Percentiles rank a stretch among this genome's conserved stretches.
Conservation (phyloP, 139 green algal species). For the Haematococcus lacustris region DNA sequence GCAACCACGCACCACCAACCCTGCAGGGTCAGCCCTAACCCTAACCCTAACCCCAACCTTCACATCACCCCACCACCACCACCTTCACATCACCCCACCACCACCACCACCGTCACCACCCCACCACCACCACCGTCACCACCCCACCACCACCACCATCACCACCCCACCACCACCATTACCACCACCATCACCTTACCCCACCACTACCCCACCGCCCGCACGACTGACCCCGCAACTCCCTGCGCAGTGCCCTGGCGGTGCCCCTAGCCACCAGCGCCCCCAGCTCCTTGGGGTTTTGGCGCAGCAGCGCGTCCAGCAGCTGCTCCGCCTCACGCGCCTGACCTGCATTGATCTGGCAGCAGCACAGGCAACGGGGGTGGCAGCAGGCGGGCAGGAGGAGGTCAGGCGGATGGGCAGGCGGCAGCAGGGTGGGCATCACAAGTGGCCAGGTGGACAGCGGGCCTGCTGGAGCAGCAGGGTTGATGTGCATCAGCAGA, state of each 20-base stretch:
- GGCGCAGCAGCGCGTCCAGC: conserved; percentile 54
- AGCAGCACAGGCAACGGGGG: neutral
- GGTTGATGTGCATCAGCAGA: no score
- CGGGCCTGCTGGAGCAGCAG: no score
- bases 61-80: neutral
- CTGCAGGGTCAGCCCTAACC: no score
- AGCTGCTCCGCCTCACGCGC: conserved; percentile 49
- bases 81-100: neutral
- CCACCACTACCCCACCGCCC: neutral
- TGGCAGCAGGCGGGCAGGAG: no score
- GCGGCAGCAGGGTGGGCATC: no score
- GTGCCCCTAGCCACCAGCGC: conserved; percentile 68
- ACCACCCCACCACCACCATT: neutral
- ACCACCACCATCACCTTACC: neutral
- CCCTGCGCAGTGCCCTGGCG: conserved; percentile 52
- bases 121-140: neutral
- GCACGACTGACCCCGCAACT: conserved; percentile 43
- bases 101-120: neutral
- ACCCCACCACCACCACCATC: neutral
- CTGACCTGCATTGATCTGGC: conserved; percentile 72
- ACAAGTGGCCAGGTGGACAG: no score
- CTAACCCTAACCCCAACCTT: no score
- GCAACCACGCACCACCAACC: neutral
- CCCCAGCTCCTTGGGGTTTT: conserved; percentile 36
- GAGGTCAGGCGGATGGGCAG: no score